These are phyloP conservation scores for Hansenula sp. DNA, from an alignment of 1,139 yeast genomes.

Conservation along the genomic window DNA sequence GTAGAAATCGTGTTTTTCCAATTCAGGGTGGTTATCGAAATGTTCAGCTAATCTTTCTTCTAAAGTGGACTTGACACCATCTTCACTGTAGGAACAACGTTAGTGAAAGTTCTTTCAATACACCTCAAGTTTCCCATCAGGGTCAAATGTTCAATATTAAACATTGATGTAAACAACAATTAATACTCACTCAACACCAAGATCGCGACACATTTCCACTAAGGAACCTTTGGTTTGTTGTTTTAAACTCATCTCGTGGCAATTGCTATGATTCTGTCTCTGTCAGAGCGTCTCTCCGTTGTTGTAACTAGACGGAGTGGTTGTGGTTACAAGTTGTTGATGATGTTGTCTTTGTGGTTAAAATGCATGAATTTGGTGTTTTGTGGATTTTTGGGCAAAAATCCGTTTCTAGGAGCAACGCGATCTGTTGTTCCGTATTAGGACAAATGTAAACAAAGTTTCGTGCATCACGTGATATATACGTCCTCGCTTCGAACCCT, in stretches of 20 bases:
- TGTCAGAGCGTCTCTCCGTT: too few relatives aligned
- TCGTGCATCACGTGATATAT: not conserved
- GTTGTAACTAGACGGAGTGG: conserved; percentile 1
- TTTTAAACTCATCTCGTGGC: conserved; percentile 25
- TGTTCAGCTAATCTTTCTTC: conserved; percentile 24
- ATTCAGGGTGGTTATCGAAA: conserved; percentile 27
- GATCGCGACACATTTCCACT: conserved; percentile 29
- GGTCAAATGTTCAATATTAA: too few relatives aligned
- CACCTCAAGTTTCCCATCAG: not conserved
- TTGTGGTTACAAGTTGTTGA: conserved; percentile 3
- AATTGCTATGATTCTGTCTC: not conserved
- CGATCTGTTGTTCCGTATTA: not conserved
- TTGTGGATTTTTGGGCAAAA: not conserved
- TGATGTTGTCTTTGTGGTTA: conserved; percentile 5
- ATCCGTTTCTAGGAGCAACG: not conserved
- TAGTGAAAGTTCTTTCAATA: conserved; percentile 6
- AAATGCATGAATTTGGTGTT: not conserved
- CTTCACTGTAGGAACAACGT: conserved; percentile 14
- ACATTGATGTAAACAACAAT: not conserved
- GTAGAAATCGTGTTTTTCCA: conserved; percentile 21
- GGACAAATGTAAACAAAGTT: not conserved
- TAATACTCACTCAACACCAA: conserved; percentile 28
- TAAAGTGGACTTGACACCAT: conserved; percentile 24
- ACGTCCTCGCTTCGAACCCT: not conserved
- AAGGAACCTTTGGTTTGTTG: conserved; percentile 32